Conservation (phyloP, 148 eudicot species). For the Rhododendron vialii region DNA sequence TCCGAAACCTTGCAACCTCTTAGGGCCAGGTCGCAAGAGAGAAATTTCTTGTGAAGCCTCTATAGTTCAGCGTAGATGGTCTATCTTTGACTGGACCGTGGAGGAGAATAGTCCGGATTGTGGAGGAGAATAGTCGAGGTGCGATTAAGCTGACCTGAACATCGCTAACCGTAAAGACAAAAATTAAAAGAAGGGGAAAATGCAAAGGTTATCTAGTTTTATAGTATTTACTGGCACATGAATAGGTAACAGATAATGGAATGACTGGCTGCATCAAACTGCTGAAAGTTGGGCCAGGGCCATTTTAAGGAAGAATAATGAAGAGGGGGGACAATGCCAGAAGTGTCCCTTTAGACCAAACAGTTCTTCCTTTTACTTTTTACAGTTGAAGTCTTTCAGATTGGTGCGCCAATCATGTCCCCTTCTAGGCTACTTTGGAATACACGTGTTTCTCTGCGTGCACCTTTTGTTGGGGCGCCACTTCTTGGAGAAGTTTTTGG, state of each 20-base stretch:
- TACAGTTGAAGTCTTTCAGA: not conserved
- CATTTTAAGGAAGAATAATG: not conserved
- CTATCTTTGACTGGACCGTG: too few relatives aligned
- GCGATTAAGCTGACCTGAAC: too few relatives aligned
- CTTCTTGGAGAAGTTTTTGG: too few relatives aligned
- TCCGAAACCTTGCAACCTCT: too few relatives aligned
- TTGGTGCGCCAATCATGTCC: conserved; percentile 1
- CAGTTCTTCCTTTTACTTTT: not conserved
- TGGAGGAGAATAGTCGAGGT: too few relatives aligned
- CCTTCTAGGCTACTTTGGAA: not conserved
- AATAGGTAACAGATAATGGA: not conserved
- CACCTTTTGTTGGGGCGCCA: not conserved
- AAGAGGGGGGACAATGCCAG: not conserved
- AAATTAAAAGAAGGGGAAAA: not conserved
- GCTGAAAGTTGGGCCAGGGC: not conserved
- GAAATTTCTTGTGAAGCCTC: too few relatives aligned
- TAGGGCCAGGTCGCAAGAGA: too few relatives aligned
- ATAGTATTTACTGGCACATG: not conserved
- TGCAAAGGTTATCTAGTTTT: not conserved
- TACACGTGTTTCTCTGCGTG: not conserved
- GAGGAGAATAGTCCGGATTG: too few relatives aligned
- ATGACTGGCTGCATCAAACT: not conserved
- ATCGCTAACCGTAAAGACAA: too few relatives aligned
- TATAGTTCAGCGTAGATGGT: too few relatives aligned
- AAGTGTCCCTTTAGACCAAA: not conserved